These are phyloP conservation scores for Emericellopsis terricola DNA, from an alignment of 495 filamentous ascomycete genomes.

Conservation along the genomic window DNA sequence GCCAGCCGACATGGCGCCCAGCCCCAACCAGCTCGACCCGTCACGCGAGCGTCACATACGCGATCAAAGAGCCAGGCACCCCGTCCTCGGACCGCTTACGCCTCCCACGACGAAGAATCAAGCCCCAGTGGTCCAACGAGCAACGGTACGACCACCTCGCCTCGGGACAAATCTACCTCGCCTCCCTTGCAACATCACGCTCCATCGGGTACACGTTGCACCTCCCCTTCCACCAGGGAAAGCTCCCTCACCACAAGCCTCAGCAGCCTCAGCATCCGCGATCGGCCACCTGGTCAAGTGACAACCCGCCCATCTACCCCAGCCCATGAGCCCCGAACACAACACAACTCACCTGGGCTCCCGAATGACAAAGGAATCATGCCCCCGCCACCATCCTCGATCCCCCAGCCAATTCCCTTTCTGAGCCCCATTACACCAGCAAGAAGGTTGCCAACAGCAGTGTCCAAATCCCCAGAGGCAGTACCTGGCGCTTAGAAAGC, in stretches of 20 bases:
- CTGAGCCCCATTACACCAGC: too few species aligned
- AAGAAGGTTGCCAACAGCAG: too few species aligned
- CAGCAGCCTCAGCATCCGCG: slow-evolving; percentile 12
- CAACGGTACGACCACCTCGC: slow-evolving; percentile 1
- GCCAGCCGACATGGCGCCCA: slow-evolving; percentile 11
- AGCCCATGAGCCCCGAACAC: slow-evolving; percentile 1
- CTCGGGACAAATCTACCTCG: slow-evolving; percentile 4
- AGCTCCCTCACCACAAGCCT: slow-evolving; percentile 11
- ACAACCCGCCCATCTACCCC: slow-evolving; percentile 6
- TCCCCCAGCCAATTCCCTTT: too few species aligned
- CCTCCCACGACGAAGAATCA: not conserved
- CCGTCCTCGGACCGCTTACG: slow-evolving; percentile 2
- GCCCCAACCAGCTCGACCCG: slow-evolving; percentile 13
- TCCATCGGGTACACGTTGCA: not conserved
- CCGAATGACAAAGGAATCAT: slow-evolving; percentile 1
- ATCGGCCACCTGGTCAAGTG: slow-evolving; percentile 19
- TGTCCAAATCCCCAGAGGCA: too few species aligned
- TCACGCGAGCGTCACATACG: slow-evolving; percentile 6
- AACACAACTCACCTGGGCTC: not conserved
- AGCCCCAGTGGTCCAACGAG: not conserved
- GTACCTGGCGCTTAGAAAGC: slow-evolving; percentile 11
- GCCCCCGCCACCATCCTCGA: not conserved
- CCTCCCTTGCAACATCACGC: slow-evolving; percentile 3
- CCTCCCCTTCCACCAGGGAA: slow-evolving; percentile 7
- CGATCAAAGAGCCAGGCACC: slow-evolving; percentile 1